Evolutionary conservation across 1,284 basidiomycete genomes (phyloP).

Genomic region (Butyriboletus appendiculatus): DNA sequence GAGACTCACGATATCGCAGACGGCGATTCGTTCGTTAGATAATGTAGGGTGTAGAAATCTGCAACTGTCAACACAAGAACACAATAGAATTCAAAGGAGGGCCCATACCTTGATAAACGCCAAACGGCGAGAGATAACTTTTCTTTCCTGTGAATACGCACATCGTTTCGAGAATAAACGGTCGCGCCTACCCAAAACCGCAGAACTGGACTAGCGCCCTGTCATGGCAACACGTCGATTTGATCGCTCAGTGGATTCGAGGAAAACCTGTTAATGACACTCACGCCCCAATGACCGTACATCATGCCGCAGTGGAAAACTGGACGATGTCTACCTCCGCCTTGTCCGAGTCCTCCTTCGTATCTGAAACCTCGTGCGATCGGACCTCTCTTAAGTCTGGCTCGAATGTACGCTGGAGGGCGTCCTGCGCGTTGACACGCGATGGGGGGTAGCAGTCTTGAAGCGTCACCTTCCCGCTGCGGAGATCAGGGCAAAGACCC

Average conservation of each 20-base stretch:
- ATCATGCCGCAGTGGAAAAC: conserved; percentile 30
- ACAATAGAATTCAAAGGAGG: not conserved
- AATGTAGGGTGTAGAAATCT: conserved; percentile 34
- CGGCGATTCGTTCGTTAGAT: conserved; percentile 31
- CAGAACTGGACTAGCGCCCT: conserved; percentile 29
- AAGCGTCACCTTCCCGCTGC: too few species aligned
- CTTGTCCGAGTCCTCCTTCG: not conserved
- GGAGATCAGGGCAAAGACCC: not conserved
- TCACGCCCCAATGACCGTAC: conserved; percentile 28
- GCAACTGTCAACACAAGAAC: not conserved
- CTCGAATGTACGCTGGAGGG: not conserved
- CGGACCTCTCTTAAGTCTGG: not conserved
- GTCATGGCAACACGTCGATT: not conserved
- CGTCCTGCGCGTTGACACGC: conserved; percentile 10
- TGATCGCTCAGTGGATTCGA: not conserved
- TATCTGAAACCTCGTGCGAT: not conserved
- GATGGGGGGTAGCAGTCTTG: not conserved
- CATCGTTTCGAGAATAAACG: not conserved
- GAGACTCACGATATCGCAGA: conserved; percentile 33
- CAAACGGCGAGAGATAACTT: conserved; percentile 30
- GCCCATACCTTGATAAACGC: conserved; percentile 34
- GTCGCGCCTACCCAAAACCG: conserved; percentile 23
- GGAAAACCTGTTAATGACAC: not conserved
- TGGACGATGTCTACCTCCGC: not conserved
- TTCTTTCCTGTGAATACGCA: not conserved